Conservation (phyloP, 352 stramenopile genomes). For the Phytopythium kandeliae region DNA sequence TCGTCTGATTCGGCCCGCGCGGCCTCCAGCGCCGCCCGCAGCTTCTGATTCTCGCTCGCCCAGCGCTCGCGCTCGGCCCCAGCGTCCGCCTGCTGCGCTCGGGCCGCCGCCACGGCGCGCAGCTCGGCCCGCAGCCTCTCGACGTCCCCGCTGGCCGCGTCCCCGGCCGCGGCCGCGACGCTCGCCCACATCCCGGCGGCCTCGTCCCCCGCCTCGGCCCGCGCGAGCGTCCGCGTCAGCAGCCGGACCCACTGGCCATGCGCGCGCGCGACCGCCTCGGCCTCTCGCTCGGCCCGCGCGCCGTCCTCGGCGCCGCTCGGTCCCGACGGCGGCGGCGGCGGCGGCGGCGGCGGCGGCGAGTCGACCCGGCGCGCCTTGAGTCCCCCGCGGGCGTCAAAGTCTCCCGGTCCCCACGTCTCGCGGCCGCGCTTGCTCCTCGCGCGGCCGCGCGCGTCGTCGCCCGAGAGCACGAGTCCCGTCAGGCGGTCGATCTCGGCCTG, state of each 20-base stretch:
- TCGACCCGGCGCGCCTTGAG: constrained; percentile 9
- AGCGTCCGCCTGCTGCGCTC: neutral
- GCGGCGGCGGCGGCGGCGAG: constrained; percentile 1
- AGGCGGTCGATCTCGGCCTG: constrained; percentile 70
- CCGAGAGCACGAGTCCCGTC: constrained; percentile 54
- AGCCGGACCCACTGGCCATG: neutral
- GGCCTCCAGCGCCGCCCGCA: neutral
- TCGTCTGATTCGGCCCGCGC: neutral
- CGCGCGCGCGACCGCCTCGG: neutral
- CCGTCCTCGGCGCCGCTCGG: no score
- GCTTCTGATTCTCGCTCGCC: constrained; percentile 13
- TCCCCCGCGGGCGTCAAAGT: constrained; percentile 45
- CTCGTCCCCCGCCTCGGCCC: neutral
- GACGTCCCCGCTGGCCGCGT: neutral
- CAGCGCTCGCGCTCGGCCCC: constrained; percentile 7
- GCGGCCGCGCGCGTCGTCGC: constrained; percentile 12
- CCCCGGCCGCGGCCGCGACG: neutral
- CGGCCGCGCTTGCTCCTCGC: constrained; percentile 33
- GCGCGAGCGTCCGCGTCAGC: neutral
- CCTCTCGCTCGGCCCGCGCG: no score
- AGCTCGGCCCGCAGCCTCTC: neutral
- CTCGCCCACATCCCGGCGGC: neutral
- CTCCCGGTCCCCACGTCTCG: constrained; percentile 70
- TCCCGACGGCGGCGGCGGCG: no score
- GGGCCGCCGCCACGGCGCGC: neutral